A percentile compares a stretch with the other conserved stretches of the same genome.
Evolutionary conservation across 139 green algal genomes (phyloP).

Genomic region (Ostreobium quekettii): DNA sequence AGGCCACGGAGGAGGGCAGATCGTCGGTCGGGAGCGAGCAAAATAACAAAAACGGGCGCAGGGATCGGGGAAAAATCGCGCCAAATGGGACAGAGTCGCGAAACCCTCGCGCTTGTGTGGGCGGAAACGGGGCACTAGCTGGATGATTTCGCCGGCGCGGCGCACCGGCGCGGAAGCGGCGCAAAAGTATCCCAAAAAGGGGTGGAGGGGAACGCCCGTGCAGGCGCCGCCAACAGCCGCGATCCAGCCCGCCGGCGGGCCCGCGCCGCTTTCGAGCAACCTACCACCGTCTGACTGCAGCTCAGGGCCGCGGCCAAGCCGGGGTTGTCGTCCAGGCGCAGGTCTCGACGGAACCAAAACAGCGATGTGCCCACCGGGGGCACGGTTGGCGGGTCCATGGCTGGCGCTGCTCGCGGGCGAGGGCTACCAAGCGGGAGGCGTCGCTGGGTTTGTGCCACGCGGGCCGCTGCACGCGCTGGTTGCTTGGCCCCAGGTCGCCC

Average conservation of each 20-base stretch:
- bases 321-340: slow-evolving; percentile 73
- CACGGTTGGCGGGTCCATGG: too few species aligned
- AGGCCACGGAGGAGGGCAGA: background rate
- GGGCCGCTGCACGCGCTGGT: too few species aligned
- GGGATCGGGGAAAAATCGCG: background rate
- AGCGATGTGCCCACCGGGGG: too few species aligned
- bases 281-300: slow-evolving; percentile 47
- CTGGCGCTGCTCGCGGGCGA: too few species aligned
- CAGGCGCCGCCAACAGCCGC: background rate
- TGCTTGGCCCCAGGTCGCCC: too few species aligned
- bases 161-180: background rate
- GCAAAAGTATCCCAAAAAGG: background rate
- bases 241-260: too few species aligned
- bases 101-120: background rate
- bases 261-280: slow-evolving; percentile 9
- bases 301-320: slow-evolving; percentile 54
- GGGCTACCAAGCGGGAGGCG: too few species aligned
- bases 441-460: too few species aligned
- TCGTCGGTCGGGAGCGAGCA: background rate
- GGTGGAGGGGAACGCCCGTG: background rate
- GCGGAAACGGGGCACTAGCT: background rate
- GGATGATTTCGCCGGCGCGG: too few species aligned
- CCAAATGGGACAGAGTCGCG: background rate
- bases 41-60: background rate
- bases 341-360: slow-evolving; percentile 68